Evolutionary conservation across 495 filamentous ascomycete genomes (phyloP), one percentile per base, ranked within the genome.

Genomic region (Podospora pseudocomata): DNA sequence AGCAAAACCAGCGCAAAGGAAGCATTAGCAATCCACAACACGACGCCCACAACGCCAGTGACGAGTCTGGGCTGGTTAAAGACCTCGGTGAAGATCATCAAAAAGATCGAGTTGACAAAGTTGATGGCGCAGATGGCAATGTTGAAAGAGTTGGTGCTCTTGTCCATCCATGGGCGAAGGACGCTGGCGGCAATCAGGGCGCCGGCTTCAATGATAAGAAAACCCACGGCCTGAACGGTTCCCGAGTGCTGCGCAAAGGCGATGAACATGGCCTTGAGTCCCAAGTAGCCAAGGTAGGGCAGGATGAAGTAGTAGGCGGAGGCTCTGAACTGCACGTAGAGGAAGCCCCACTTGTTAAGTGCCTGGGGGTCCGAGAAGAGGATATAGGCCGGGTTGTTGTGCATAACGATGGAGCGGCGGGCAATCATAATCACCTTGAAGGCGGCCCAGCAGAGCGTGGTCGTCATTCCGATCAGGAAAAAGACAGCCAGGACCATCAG

Each of bases 331-430:
- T 99, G 95, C 64, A 99, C 92, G 78, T 99, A 99, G 58, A 99
- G 84, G 82, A 98, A 99, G 27, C 95, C 95, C 95, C 94, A 97
- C 82, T 97, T 96, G 87, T 99, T 97, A 69, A 99, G 83, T 49
- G 91, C 89, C 65, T 91, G 86, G 16, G 94, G 94, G 74, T 99
- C 95, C 18, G 95, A 97, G 83, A 95, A 99, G 49, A 99, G 88
- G 75, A 98, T 97, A 74, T 97, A 98, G 55, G 93, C 95, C 23
- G 95, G 94, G 80, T 97, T 99, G 78, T 94, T 93, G 86, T 99
- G 95, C 89, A 97, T 92, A 13, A 86, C 80, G 67, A 97, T 89
- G 23, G 94, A 97, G 65, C 92, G 91, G 72, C 90, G 92, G 19
- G 95, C 95, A 65, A 99, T 89, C 53, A 86, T 86, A 73, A 95